Base-by-base conservation (phyloP, 2,329 filamentous ascomycete species). In the Orbilia blumenaviensis region DNA sequence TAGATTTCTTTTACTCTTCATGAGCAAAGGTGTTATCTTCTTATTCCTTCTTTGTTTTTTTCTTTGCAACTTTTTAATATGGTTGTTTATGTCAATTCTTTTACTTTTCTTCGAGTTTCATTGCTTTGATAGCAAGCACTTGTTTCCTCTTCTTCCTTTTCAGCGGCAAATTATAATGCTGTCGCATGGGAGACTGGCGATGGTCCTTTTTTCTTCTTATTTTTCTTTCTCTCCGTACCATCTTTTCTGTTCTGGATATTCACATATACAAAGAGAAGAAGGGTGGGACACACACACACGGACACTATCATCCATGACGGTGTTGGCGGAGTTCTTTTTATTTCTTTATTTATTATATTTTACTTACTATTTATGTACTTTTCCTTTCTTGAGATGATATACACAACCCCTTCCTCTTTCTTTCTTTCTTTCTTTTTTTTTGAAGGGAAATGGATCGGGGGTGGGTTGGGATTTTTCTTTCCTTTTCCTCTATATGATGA, bases 261-360 rank as follows among this genome's bases (percentile, higher is more conserved):
- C n/a, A n/a, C n/a, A n/a, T n/a, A n/a, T n/a, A 54, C 29, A 54
- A 54, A 54, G 48, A 34, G 29, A 10, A 32, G 52, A 32, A 14
- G 52, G 27, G 48, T 16, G 56, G 50, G 48, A 66, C 63, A 75
- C 63, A n/a, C n/a, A n/a, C n/a, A n/a, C n/a, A n/a, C n/a, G n/a
- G n/a, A n/a, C n/a, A n/a, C n/a, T 75, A 75, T 75, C 63, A 58
- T 61, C 18, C 18, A 63, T 64, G 62, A 66, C 23, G 64, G 60
- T 77, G 66, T 68, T 69, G 27, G 61, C 32, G 74, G 68, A 66
- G 67, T 69, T 58, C 54, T 50, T 58, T 60, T 14, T 58, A 25
- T 66, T 52, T 18, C 66, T 36, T 60, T 64, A 21, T n/a, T 63
- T 50, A 6, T 23, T 46, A n/a, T n/a, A n/a, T n/a, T n/a, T 61